Evolutionary conservation across 2,329 filamentous ascomycete species (phyloP), one percentile per base, ranked within the genome.

Genomic region (Cyclaneusma minus): DNA sequence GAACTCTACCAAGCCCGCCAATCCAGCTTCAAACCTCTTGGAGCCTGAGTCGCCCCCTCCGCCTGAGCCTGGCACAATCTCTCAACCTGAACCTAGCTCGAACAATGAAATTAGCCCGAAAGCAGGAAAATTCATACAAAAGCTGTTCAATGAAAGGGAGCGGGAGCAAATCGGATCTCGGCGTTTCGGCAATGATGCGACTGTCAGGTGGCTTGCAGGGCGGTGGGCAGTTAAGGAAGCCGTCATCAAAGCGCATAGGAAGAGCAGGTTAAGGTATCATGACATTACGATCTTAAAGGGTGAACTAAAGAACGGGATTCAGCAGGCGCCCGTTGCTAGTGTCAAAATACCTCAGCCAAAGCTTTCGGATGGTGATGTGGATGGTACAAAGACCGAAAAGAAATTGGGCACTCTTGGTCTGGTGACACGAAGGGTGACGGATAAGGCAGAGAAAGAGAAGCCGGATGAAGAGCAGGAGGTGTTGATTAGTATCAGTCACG

Each of bases 401-500:
- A n/a, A n/a, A n/a, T n/a, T n/a, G n/a, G n/a, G n/a, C n/a, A n/a
- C n/a, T n/a, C n/a, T n/a, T n/a, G n/a, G n/a, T n/a, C n/a, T n/a
- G n/a, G n/a, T n/a, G n/a, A n/a, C 26, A 52, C 64, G 30, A 46
- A 37, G 32, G 45, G 42, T 6, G 35, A 36, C 15, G 39, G 31
- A 2, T 40, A n/a, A n/a, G n/a, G n/a, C n/a, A n/a, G n/a, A n/a
- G 30, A 10, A 41, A 31, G 11, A 45, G 38, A 33, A 21, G 47
- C 58, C 32, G 11, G 28, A 27, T 22, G 30, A 25, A 27, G 37
- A 25, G 39, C 64, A 70, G 36, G 56, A 69, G 25, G 82, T 73
- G 9, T 60, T 68, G 41, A 47, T 93, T 22, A 87, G 77, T 32
- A 91, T 94, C 40, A 89, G 78, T 42, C 85, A 94, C 47, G 85